Evolutionary conservation across 495 filamentous ascomycete genomes (phyloP), one percentile per base, ranked within the genome.

Genomic region (Aspergillus wentii): DNA sequence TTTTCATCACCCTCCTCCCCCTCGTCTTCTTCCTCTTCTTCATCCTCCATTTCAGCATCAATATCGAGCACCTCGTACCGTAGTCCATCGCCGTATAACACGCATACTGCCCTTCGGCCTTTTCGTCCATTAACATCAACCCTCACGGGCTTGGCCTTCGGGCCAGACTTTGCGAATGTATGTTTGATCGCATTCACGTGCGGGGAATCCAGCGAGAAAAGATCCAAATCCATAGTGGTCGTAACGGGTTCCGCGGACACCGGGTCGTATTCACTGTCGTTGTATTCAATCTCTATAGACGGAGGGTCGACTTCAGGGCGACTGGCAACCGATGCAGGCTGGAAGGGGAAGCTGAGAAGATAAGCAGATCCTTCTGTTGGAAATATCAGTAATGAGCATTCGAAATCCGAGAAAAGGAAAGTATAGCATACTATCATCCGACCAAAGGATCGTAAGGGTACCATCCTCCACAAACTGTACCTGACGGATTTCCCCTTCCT

Each of bases 11-110:
- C 44, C 13, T 53, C 44, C 7, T 45, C 38, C 30, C 56, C 48
- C n/a, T 56, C 49, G 22, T 54, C 52, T 15, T 50, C 48, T 18
- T 52, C 49, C 1, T 57, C 56, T n/a, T 55, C 57, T 18, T 61
- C 63, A 11, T 58, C 44, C 9, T 45, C 57, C 22, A 60, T 54
- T 13, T 49, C 61, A 32, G 56, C 56, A 55, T 81, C 78, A 36
- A 82, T 37, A 48, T 79, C 75, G 38, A 78, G 67, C 6, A 81
- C 66, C 22, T 73, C 68, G 48, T 80, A 82, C 30, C 67, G 68
- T 52, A 72, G 52, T 13, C 54, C 57, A 47, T 81, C 76, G 9
- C 68, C 64, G 40, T 75, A 76, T 35, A 82, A 45, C 16, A 79
- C 72, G 46, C 74, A 79, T 3, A 75, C 61, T 16, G 70, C 72